Evolutionary conservation across 768 basidiomycete species (phyloP), one percentile per base, ranked within the genome.

Genomic region (Suillus weaverae): DNA sequence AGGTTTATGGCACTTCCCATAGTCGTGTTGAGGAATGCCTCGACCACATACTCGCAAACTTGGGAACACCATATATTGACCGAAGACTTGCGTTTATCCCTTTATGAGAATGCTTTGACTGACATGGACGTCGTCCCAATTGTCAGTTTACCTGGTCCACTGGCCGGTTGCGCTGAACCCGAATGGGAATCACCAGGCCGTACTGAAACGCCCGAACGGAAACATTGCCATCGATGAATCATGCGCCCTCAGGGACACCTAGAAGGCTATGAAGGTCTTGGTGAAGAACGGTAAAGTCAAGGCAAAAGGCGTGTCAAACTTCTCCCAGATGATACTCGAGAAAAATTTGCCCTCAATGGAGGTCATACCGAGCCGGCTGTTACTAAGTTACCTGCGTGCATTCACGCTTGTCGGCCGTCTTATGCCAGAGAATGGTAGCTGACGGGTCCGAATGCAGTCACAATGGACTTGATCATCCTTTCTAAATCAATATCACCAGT

Each of bases 221-320:
- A 82, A 79, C 69, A 83, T 90, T 38, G 90, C 92, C 71, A 79
- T 91, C 60, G 85, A 88, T 68, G 81, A 83, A 69, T 79, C 83
- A 46, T 91, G 90, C 85, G 81, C 85, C 32, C 72, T 92, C 71
- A 79, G 75, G 61, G 84, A 93, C 60, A 94, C 94, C 14, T 94
- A 93, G 92, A 86, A 85, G 70, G 88, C 90, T 74, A 89, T 95
- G 89, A 93, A 94, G 74, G 86, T 74, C 91, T 92, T 83, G n/a
- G n/a, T n/a, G n/a, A n/a, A n/a, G n/a, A n/a, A n/a, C n/a, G n/a
- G n/a, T n/a, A n/a, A n/a, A n/a, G n/a, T n/a, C n/a, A n/a, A n/a
- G n/a, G n/a, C n/a, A n/a, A n/a, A n/a, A n/a, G n/a, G n/a, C n/a
- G n/a, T n/a, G n/a, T n/a, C n/a, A n/a, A n/a, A n/a, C n/a, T n/a